Conservation (phyloP, 768 basidiomycete genomes). For the Russula sp. region DNA sequence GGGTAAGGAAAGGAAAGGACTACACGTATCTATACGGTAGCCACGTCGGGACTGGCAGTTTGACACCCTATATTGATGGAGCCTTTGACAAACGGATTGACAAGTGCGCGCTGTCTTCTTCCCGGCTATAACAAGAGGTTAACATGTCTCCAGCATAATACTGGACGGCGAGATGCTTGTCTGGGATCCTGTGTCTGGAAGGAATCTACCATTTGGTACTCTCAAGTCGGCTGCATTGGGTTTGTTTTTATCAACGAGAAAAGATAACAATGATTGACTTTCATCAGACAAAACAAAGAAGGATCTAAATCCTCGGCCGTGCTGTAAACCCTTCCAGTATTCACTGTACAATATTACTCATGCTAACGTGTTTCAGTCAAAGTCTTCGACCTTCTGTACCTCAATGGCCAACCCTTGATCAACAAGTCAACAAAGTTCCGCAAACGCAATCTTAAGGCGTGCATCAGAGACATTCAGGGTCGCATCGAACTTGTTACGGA, state of each 20-base stretch:
- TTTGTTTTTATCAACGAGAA: conserved; percentile 29
- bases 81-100: conserved; percentile 73
- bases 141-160: conserved; percentile 56
- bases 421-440: conserved; percentile 67
- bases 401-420: conserved; percentile 78
- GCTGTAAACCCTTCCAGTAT: conserved; percentile 55
- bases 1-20: conserved; percentile 75
- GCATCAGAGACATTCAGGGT: conserved; percentile 64
- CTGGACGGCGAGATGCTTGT: conserved; percentile 98
- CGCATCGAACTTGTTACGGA: conserved; percentile 75
- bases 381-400: conserved; percentile 88
- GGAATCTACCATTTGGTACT: conserved; percentile 87
- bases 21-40: conserved; percentile 91
- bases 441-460: conserved; percentile 67
- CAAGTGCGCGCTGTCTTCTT: conserved; percentile 50
- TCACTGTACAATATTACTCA: background rate
- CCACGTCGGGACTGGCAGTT: conserved; percentile 71
- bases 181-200: conserved; percentile 87
- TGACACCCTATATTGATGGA: conserved; percentile 79
- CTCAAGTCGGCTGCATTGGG: conserved; percentile 90
- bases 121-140: background rate
- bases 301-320: conserved; percentile 75
- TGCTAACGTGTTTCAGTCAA: conserved; percentile 58
- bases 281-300: conserved; percentile 60
- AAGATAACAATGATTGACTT: background rate